Base-by-base conservation (phyloP, 768 basidiomycete genomes). In the Mycena filopes region DNA sequence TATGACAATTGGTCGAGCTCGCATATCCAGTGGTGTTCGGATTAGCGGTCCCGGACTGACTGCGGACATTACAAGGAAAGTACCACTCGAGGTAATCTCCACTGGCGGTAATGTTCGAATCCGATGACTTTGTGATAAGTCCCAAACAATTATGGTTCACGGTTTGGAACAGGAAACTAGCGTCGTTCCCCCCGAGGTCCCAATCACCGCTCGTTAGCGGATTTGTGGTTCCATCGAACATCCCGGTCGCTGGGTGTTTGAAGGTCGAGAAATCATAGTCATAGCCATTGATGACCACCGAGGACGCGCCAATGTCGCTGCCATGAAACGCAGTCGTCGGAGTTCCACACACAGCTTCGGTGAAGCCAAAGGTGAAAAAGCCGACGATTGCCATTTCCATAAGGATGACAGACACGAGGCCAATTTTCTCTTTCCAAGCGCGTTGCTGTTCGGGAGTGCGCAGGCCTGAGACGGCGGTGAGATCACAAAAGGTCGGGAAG, bases 361-460 rank as follows among this genome's bases (percentile, higher is more conserved):
- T 93, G 81, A 93, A 93, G 12, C 92, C 92, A 77, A 93, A 93
- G 2, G 92, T 93, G 71, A 93, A 78, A 84, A 90, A 93, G 70
- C 91, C 92, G 73, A 93, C 92, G 46, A 73, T 80, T 10, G 87
- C 86, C 92, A 93, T 93, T 60, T 89, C 79, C 36, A 73, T 18
- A 16, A 80, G 69, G 72, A 91, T 89, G 76, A 93, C 82, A 65
- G 79, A 78, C 28, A 93, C 80, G 23, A 93, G 80, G 26, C 91
- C 92, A 72, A 92, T 88, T 79, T 93, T 93, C 76, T 93, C 92
- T 64, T 92, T 80, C 91, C 91, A 93, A 23, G 92, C 92, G 41
- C 89, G 84, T 72, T 92, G 90, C 56, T 89, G 88, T 56, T 93
- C 92, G 2, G 89, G 87, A 6, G 88, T 92, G 36, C 82, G 81